A percentile compares a stretch with the other conserved stretches of the same genome.
Conservation (phyloP, 257 asterid species). For the Cinchona pubescens region DNA sequence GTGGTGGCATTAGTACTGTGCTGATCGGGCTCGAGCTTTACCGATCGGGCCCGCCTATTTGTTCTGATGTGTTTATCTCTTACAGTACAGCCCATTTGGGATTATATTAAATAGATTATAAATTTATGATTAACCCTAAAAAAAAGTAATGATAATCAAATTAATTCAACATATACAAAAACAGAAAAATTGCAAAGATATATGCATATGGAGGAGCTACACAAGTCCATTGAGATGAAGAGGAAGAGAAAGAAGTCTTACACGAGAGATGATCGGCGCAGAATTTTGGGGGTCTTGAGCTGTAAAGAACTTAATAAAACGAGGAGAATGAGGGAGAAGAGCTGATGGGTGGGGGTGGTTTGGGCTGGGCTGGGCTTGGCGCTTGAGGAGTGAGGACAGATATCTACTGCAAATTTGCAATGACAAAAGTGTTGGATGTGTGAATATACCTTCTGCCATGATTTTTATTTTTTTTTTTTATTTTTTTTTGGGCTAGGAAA, state of each 20-base stretch:
- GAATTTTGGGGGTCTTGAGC: slow-evolving; percentile 13
- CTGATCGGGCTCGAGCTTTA: slow-evolving; percentile 56
- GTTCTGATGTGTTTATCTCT: slow-evolving; percentile 71
- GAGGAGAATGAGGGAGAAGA: neutral
- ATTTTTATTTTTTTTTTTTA: no score
- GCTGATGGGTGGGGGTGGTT: neutral
- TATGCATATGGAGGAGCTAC: neutral
- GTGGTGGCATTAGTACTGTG: slow-evolving; percentile 10
- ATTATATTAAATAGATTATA: slow-evolving; percentile 22
- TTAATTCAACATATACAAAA: slow-evolving; percentile 16
- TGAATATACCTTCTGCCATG: no score
- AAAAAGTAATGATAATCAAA: slow-evolving; percentile 3
- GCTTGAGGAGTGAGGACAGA: neutral
- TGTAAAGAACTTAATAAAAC: slow-evolving; percentile 17
- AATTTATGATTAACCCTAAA: slow-evolving; percentile 26
- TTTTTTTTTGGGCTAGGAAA: no score
- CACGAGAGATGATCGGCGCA: slow-evolving; percentile 29
- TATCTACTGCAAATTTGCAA: neutral
- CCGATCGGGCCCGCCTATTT: slow-evolving; percentile 71
- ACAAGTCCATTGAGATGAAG: neutral
- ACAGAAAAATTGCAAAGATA: neutral
- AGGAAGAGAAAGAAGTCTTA: slow-evolving; percentile 23
- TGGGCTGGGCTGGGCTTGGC: no score
- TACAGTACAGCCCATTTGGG: slow-evolving; percentile 55
- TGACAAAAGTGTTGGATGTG: no score